phyloP scores from a whole-genome alignment of 2,329 filamentous ascomycete genomes.

The Colletotrichum chlorophyti region DNA sequence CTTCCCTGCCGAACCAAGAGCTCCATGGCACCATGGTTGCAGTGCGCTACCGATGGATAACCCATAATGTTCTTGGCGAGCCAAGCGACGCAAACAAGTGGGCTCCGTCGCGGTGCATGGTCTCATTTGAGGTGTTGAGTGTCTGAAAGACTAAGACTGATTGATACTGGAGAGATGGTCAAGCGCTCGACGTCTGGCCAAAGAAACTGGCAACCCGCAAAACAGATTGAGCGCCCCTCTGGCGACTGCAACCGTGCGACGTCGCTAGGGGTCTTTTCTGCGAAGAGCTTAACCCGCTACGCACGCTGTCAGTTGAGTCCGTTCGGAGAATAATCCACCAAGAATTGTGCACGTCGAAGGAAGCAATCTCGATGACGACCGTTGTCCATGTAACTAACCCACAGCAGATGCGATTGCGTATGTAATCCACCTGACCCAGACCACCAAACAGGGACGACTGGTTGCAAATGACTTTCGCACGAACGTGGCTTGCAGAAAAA shows the following conservation, averaged over 20 bases:
- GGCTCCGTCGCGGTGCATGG: too few species aligned
- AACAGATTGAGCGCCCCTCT: slow-evolving; percentile 8
- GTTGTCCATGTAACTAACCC: slow-evolving; percentile 9
- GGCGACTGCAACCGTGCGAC: slow-evolving; percentile 21
- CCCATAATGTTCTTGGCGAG: not conserved
- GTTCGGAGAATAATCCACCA: slow-evolving; percentile 8
- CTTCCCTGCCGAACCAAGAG: slow-evolving; percentile 2
- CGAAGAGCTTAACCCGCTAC: not conserved
- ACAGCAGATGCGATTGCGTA: not conserved
- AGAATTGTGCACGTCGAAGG: slow-evolving; percentile 1
- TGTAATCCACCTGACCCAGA: not conserved
- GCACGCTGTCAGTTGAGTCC: slow-evolving; percentile 6
- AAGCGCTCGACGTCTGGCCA: not conserved
- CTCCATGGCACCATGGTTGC: not conserved
- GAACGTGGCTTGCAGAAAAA: slow-evolving; percentile 8
- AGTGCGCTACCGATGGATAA: not conserved
- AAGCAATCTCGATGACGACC: slow-evolving; percentile 13
- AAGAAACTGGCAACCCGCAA: not conserved
- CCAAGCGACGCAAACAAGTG: not conserved
- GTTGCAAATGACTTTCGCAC: slow-evolving; percentile 14
- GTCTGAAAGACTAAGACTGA: not conserved
- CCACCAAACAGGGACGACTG: slow-evolving; percentile 1
- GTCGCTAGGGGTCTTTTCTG: slow-evolving; percentile 15
- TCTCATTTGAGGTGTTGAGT: too few species aligned
- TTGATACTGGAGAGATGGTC: not conserved